Base-by-base conservation (phyloP, 805 yeast species). In the Blastobotrys peoriensis region DNA sequence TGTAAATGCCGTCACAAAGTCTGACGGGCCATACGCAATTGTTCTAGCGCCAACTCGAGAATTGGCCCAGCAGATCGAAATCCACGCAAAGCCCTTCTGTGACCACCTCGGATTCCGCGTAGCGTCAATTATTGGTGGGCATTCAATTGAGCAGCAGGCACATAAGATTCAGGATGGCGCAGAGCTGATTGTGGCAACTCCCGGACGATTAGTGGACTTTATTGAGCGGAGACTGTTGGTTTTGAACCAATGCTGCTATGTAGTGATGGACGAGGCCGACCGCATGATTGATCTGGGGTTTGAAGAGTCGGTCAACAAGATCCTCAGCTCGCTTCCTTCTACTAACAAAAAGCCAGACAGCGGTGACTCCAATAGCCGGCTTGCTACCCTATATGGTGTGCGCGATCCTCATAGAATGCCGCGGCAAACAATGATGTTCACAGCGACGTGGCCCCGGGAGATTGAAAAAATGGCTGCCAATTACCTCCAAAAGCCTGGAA, bases 251-350 rank as follows among this genome's bases (percentile, higher is more conserved):
- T 77, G 95, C 49, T 73, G 73, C 49, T 83, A 79, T 49, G 64
- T 91, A 18, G 81, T 86, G 1, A 71, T 89, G 68, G 98, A 91
- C 66, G 98, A 91, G 64, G 96, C 96, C 1, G 98, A 91, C 63
- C 71, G 89, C 53, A 91, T 91, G 98, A 80, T 91, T 36, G 96
- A 88, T 61, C 74, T 91, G 77, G 97, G 97, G 3, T 91, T 91
- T 61, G 96, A 87, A 60, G 83, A 76, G 27, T 87, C 87, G 57
- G 75, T 91, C 38, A 74, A 73, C 18, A 69, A 73, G 35, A 78
- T 91, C 13, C 61, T 84, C 41, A 68, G 66, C 3, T 66, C 67
- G 30, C 66, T 86, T n/a, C 83, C 86, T 0, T 62, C 61, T 0
- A 60, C 65, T 2, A 72, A 72, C 41, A 47, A 56, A 9, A 66